phyloP scores from a whole-genome alignment of 208 protist genomes.

The Leishmania tarentolae region DNA sequence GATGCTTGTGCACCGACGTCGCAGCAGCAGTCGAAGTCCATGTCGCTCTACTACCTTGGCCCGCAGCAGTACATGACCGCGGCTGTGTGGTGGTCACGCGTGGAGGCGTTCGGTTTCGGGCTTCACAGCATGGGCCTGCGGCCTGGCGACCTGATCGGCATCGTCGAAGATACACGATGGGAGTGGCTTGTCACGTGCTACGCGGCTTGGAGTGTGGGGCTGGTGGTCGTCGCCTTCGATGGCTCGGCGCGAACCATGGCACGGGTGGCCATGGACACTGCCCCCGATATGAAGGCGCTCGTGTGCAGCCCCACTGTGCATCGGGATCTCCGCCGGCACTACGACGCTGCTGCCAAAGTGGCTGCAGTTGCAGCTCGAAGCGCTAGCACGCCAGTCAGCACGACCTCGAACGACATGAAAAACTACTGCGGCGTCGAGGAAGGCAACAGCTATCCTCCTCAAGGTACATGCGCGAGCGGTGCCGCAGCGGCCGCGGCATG shows the following conservation, averaged over 20 bases:
- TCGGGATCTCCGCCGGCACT: constrained; percentile 17
- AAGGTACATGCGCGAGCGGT: neutral
- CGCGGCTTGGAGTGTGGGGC: constrained; percentile 53
- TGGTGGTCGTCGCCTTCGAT: constrained; percentile 48
- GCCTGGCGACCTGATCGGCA: constrained; percentile 44
- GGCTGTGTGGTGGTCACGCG: constrained; percentile 48
- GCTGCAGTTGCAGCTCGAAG: constrained; percentile 3
- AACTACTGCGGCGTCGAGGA: neutral
- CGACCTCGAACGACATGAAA: neutral
- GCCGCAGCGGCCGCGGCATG: neutral
- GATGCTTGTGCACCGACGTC: neutral
- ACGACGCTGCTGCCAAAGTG: constrained; percentile 12
- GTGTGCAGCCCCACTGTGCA: constrained; percentile 56
- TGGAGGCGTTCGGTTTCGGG: constrained; percentile 51
- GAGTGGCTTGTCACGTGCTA: constrained; percentile 80
- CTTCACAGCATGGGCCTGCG: constrained; percentile 55
- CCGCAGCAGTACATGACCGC: constrained; percentile 55
- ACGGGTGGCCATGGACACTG: constrained; percentile 34
- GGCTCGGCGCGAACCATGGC: constrained; percentile 28
- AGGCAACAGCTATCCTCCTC: neutral
- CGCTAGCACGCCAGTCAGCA: constrained; percentile 4
- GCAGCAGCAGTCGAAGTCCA: constrained; percentile 4
- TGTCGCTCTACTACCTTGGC: constrained; percentile 43
- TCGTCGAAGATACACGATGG: constrained; percentile 71
- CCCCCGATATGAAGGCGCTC: constrained; percentile 38